Evolutionary conservation across 306 rosid species (phyloP).

Genomic region (Sechiopsis laciniata): DNA sequence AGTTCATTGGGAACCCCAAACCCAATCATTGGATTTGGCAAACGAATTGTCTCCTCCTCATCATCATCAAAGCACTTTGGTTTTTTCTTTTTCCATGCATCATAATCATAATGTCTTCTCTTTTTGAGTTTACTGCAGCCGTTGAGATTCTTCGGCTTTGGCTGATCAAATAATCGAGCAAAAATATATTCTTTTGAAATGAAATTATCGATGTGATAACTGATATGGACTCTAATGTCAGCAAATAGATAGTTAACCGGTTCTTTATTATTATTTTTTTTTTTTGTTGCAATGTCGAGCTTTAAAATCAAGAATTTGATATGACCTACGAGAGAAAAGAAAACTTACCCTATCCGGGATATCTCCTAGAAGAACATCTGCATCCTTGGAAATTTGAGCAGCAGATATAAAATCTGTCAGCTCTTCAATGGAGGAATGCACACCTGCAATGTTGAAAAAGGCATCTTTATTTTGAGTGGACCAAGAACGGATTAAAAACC

Average conservation of each 20-base stretch:
- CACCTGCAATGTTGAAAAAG: conserved; percentile 42
- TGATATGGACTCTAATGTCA: no score
- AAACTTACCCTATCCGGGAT: conserved; percentile 55
- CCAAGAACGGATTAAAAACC: not conserved
- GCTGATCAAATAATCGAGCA: conserved; percentile 43
- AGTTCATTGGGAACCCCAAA: conserved; percentile 75
- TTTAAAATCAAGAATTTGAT: conserved; percentile 4
- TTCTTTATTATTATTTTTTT: no score
- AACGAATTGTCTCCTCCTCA: conserved; percentile 62
- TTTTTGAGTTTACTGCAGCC: conserved; percentile 35
- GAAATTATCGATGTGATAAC: no score
- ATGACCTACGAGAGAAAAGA: no score
- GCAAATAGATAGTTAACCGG: no score
- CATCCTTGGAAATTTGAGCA: conserved; percentile 64
- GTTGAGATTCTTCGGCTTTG: conserved; percentile 26
- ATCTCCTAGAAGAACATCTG: conserved; percentile 40
- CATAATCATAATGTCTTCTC: conserved; percentile 44
- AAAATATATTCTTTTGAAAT: not conserved
- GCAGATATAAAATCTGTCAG: conserved; percentile 69
- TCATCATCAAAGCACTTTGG: conserved; percentile 45
- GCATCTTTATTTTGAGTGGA: not conserved
- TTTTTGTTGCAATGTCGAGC: not conserved
- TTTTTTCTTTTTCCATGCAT: conserved; percentile 51
- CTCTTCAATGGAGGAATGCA: conserved; percentile 48
- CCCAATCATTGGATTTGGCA: conserved; percentile 88